Conservation (phyloP, 495 filamentous ascomycete genomes). For the Penicillium maclennaniae region DNA sequence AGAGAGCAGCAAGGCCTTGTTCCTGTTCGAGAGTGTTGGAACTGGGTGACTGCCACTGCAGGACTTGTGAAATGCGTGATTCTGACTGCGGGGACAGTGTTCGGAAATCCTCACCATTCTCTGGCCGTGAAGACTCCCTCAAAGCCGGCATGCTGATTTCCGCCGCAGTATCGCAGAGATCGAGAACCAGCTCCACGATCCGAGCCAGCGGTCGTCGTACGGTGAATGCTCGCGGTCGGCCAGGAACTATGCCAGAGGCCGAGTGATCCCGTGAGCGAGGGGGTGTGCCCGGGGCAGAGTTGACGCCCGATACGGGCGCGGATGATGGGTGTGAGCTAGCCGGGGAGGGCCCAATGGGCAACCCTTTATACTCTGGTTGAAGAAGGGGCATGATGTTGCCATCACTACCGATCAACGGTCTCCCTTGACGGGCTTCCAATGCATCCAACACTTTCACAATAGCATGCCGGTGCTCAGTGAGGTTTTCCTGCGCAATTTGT, state of each 20-base stretch:
- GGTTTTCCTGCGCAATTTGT: conserved; percentile 85
- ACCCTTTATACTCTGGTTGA: conserved; percentile 83
- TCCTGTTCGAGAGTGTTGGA: conserved; percentile 92
- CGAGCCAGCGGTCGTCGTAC: conserved; percentile 82
- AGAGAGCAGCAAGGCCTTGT: conserved; percentile 81
- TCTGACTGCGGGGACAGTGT: conserved; percentile 95
- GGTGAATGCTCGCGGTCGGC: conserved; percentile 76
- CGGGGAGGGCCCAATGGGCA: conserved; percentile 73
- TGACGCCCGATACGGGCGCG: conserved; percentile 58
- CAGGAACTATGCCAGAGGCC: conserved; percentile 63
- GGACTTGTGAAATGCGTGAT: conserved; percentile 82
- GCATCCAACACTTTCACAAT: conserved; percentile 95
- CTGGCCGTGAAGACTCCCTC: conserved; percentile 65
- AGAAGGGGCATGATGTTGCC: conserved; percentile 42
- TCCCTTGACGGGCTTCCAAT: conserved; percentile 74
- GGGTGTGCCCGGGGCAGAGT: conserved; percentile 64
- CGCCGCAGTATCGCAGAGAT: conserved; percentile 91
- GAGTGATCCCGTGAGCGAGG: conserved; percentile 80
- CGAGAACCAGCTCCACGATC: conserved; percentile 90
- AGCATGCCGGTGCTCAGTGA: conserved; percentile 91
- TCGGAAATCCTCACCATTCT: conserved; percentile 67
- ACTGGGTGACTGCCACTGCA: conserved; percentile 92
- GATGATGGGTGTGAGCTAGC: conserved; percentile 51
- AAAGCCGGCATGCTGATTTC: conserved; percentile 92
- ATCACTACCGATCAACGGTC: conserved; percentile 59